phyloP scores from a whole-genome alignment of 139 green algal species.

The Axilococcus clingmanii region DNA sequence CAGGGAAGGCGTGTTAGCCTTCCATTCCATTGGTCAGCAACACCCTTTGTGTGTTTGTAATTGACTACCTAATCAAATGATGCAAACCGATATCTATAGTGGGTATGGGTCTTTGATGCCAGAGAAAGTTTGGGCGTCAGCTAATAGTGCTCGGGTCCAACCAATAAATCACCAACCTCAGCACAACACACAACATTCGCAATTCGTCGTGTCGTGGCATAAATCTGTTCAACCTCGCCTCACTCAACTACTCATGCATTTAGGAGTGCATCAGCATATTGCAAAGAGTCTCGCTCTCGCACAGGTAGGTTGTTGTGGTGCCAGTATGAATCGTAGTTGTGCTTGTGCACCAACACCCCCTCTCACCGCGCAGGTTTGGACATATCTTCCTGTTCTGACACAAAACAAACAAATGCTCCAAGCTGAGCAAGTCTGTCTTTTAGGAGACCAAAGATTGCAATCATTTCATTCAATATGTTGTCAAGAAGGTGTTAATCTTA shows the following conservation, averaged over 20 bases:
- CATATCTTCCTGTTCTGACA: conserved; percentile 23
- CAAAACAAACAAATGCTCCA: conserved; percentile 21
- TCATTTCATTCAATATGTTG: conserved; percentile 17
- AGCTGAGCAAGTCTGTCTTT: conserved; percentile 22
- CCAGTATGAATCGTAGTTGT: not conserved
- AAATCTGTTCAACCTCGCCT: conserved; percentile 7
- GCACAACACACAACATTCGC: not conserved
- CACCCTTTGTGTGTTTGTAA: too few relatives aligned
- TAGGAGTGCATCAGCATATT: not conserved
- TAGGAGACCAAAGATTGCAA: conserved; percentile 4
- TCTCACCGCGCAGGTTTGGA: conserved; percentile 14
- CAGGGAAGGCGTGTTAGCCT: too few relatives aligned
- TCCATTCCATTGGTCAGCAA: too few relatives aligned
- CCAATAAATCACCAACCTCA: too few relatives aligned
- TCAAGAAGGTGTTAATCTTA: conserved; percentile 1
- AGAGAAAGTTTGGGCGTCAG: too few relatives aligned
- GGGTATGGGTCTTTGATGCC: too few relatives aligned
- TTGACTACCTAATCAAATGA: too few relatives aligned
- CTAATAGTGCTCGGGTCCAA: too few relatives aligned
- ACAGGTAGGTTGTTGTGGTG: not conserved
- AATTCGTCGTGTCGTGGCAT: not conserved
- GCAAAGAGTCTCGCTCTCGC: not conserved
- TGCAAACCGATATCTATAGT: too few relatives aligned
- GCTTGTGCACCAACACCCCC: not conserved
- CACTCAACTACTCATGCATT: conserved; percentile 9